Base-by-base conservation (phyloP, 2,329 filamentous ascomycete genomes). In the Plectosphaerella cucumerina region DNA sequence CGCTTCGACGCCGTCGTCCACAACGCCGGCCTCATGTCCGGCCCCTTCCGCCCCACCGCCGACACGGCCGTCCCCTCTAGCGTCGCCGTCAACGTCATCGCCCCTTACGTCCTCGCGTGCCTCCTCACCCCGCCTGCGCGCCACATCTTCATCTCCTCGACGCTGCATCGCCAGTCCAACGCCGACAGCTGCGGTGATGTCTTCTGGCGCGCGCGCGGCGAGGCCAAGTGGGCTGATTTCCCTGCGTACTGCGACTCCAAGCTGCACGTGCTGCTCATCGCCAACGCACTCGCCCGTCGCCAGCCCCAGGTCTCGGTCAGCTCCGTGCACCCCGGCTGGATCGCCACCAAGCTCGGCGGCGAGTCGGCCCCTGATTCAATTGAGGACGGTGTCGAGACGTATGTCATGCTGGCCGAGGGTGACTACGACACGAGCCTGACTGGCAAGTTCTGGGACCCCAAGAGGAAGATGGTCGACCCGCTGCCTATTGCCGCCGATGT, bases 1-100 rank as follows among this genome's bases (percentile, higher is more conserved):
- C 65, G 70, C 0, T 83, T 78, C 59, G 81, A 84, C 59, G 69
- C 71, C 21, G 67, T 84, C 14, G 70, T 84, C 17, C 80, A 84
- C 67, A 84, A 84, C 53, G 81, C 81, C 0, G 80, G 78, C 3
- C 56, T 80, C 21, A 75, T 73, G 50, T 63, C 62, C 26, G 72
- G 73, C 15, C 56, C 12, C 48, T 59, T 20, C 41, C 70, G 64
- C 59, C 48, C 73, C 26, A 61, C 61, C n/a, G 42, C 41, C 41
- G 62, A 54, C 35, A 6, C 52, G 6, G 50, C 61, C 3, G 54
- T 80, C 20, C 73, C 77, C 0, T 67, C 70, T 2, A 67, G 81
- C 1, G 77, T 81, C 45, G 71, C 77, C 1, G 77, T 82, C 44
- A 84, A 84, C 57, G 78, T 72, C 0, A 58, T 84, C 1, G 79